These are phyloP conservation scores for Gossypium armourianum DNA, from an alignment of 441 rosid species.

Conservation along the genomic window DNA sequence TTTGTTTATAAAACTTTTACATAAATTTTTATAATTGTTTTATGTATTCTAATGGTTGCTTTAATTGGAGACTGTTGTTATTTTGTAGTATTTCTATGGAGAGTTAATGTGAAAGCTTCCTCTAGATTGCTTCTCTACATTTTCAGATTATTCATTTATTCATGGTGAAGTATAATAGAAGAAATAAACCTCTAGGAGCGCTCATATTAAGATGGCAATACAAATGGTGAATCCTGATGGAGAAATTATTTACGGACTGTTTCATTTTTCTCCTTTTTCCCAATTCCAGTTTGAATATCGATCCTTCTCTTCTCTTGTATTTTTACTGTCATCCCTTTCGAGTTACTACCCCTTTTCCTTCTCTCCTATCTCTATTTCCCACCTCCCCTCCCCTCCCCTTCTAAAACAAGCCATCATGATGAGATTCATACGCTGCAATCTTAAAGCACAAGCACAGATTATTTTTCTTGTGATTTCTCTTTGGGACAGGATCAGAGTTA, in stretches of 20 bases:
- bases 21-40: background rate
- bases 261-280: background rate
- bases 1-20: background rate
- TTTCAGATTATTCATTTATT: background rate
- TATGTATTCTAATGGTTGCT: background rate
- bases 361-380: background rate
- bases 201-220: background rate
- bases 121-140: background rate
- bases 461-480: background rate
- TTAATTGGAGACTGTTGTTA: background rate
- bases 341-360: background rate
- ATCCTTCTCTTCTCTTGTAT: background rate
- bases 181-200: background rate
- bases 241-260: background rate
- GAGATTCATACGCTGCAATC: background rate
- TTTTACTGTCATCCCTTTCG: background rate
- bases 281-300: background rate
- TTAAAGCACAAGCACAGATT: background rate
- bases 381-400: background rate
- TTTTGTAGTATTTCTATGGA: background rate
- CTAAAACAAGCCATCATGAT: background rate
- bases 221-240: background rate
- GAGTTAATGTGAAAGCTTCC: background rate
- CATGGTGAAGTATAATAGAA: background rate
- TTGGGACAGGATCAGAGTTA: background rate